Evolutionary conservation across 768 basidiomycete genomes (phyloP).

Genomic region (Candolleomyces efflorescens): DNA sequence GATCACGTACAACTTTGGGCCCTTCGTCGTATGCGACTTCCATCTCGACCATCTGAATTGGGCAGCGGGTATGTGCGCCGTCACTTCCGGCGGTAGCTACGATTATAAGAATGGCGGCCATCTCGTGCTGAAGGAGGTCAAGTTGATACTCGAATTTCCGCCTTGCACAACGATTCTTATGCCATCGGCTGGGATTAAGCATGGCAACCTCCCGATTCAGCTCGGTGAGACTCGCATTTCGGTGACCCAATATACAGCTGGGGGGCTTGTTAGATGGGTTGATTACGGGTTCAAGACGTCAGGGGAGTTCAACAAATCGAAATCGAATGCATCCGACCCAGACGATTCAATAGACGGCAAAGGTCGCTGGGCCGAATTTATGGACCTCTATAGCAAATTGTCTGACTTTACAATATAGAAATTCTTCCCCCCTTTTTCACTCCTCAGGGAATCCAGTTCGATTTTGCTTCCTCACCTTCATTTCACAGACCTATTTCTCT

Average conservation of each 20-base stretch:
- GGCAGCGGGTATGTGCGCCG: no score
- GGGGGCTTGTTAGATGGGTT: neutral
- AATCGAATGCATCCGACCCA: neutral
- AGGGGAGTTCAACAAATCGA: neutral
- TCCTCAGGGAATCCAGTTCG: no score
- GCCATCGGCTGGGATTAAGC: neutral
- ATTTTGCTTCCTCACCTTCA: no score
- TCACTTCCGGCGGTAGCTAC: no score
- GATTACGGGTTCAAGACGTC: neutral
- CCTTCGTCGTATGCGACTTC: no score
- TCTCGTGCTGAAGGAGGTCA: neutral
- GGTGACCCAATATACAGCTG: neutral
- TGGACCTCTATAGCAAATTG: no score
- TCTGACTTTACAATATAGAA: no score
- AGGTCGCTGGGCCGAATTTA: neutral
- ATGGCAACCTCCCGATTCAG: neutral
- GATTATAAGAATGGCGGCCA: no score
- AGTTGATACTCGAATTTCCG: neutral
- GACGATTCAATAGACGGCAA: neutral
- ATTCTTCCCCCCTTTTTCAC: no score
- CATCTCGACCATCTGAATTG: no score
- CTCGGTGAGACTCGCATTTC: neutral
- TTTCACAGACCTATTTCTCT: no score
- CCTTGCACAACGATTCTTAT: slow-evolving; percentile 1
- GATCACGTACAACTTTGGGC: no score